A percentile compares a stretch with the other conserved stretches of the same genome.
Conservation (phyloP, 805 yeast species). For the Scheffersomyces ergatensis region DNA sequence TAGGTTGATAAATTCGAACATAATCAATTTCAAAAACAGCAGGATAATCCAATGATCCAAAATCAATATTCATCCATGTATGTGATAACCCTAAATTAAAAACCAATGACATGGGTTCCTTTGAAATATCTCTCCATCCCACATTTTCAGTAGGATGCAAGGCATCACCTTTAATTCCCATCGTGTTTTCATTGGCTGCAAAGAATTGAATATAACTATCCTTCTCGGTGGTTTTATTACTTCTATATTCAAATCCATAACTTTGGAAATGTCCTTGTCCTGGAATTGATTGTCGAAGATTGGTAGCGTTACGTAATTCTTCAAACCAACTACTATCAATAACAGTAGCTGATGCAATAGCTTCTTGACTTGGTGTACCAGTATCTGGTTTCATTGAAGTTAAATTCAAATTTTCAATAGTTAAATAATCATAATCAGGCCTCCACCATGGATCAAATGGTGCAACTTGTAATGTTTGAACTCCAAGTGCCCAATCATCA, state of each 20-base stretch:
- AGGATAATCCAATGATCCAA: constrained; percentile 33
- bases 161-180: constrained; percentile 27
- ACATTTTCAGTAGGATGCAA: constrained; percentile 39
- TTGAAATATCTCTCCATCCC: constrained; percentile 33
- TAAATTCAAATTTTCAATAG: constrained; percentile 20
- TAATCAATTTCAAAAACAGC: constrained; percentile 35
- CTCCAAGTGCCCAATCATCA: constrained; percentile 12
- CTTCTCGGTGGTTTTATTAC: constrained; percentile 14
- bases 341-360: constrained; percentile 34
- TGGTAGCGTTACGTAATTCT: constrained; percentile 7
- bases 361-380: constrained; percentile 40
- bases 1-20: constrained; percentile 40
- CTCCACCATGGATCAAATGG: constrained; percentile 44
- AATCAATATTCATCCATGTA: constrained; percentile 38
- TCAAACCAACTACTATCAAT: constrained; percentile 37
- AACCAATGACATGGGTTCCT: constrained; percentile 38
- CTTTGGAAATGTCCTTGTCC: constrained; percentile 23
- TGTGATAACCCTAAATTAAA: constrained; percentile 40
- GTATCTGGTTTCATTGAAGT: constrained; percentile 37
- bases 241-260: constrained; percentile 34
- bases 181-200: constrained; percentile 24
- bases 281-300: constrained; percentile 4
- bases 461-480: constrained; percentile 43
- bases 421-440: constrained; percentile 36
- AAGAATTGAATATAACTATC: constrained; percentile 34